Percentiles rank a stretch among this genome's conserved stretches.
Conservation (phyloP, 805 yeast species). For the Clavispora phyllophila region DNA sequence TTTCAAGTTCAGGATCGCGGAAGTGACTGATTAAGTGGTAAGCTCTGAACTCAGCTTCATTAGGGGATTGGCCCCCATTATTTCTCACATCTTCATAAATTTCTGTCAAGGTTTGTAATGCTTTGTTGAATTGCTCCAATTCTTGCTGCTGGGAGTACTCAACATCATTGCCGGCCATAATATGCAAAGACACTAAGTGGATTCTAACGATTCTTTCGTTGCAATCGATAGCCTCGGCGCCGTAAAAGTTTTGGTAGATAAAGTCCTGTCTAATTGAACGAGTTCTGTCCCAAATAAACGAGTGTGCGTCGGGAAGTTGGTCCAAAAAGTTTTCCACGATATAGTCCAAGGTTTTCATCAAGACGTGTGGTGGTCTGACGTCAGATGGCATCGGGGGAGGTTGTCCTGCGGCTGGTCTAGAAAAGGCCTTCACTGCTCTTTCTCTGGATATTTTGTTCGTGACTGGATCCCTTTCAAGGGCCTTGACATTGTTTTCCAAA, state of each 20-base stretch:
- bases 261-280: slow-evolving; percentile 95
- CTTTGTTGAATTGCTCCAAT: slow-evolving; percentile 87
- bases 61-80: slow-evolving; percentile 62
- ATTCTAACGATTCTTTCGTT: slow-evolving; percentile 87
- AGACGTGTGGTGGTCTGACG: slow-evolving; percentile 84
- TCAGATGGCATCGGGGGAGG: slow-evolving; percentile 97
- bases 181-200: slow-evolving; percentile 74
- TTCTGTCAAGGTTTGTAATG: slow-evolving; percentile 82
- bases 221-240: slow-evolving; percentile 90
- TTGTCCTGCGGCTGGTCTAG: slow-evolving; percentile 97
- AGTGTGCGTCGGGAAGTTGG: slow-evolving; percentile 75
- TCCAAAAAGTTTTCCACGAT: slow-evolving; percentile 60
- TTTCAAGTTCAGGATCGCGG: slow-evolving; percentile 79
- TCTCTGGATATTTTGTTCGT: slow-evolving; percentile 49
- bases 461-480: slow-evolving; percentile 62
- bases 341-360: slow-evolving; percentile 64
- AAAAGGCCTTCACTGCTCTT: slow-evolving; percentile 83
- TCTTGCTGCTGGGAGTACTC: slow-evolving; percentile 95
- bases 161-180: slow-evolving; percentile 67
- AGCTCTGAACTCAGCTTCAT: slow-evolving; percentile 91
- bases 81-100: slow-evolving; percentile 77
- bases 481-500: slow-evolving; percentile 79
- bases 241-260: slow-evolving; percentile 89
- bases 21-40: slow-evolving; percentile 76
- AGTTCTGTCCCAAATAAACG: slow-evolving; percentile 95